Evolutionary conservation across 1,139 yeast genomes (phyloP).

Genomic region (Saccharomyces hybrid): DNA sequence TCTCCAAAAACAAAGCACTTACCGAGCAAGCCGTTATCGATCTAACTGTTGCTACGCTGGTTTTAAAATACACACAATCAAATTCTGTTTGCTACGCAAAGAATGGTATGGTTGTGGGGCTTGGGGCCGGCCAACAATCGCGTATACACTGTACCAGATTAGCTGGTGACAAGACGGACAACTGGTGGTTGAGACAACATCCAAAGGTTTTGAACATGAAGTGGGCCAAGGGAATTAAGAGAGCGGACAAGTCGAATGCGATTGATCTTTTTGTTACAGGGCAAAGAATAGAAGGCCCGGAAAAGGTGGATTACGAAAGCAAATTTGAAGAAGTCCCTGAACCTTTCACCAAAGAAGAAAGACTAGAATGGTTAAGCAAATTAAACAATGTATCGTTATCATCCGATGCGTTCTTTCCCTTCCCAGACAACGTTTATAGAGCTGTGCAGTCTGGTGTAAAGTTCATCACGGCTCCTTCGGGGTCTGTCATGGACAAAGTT

Average conservation of each 20-base stretch:
- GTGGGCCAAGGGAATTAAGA: conserved; percentile 97
- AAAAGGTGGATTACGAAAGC: conserved; percentile 82
- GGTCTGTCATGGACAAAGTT: conserved; percentile 96
- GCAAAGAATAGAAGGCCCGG: conserved; percentile 90
- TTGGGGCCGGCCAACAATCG: conserved; percentile 99
- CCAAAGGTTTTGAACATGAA: conserved; percentile 85
- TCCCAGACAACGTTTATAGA: conserved; percentile 97
- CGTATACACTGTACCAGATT: conserved; percentile 98
- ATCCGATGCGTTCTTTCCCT: conserved; percentile 98
- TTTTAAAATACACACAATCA: conserved; percentile 93
- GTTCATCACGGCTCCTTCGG: conserved; percentile 92
- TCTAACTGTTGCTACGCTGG: conserved; percentile 92
- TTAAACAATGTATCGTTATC: conserved; percentile 81
- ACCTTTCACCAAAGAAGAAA: conserved; percentile 77
- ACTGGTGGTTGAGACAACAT: conserved; percentile 99
- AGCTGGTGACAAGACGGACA: conserved; percentile 98
- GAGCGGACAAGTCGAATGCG: conserved; percentile 97
- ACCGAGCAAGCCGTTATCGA: conserved; percentile 90
- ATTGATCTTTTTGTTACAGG: conserved; percentile 87
- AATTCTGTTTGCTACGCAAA: conserved; percentile 97
- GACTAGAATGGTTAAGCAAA: conserved; percentile 77
- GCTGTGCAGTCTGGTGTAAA: conserved; percentile 95
- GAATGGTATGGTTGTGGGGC: conserved; percentile 97
- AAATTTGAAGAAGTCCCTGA: conserved; percentile 77
- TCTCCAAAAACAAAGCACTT: conserved; percentile 75